phyloP scores from a whole-genome alignment of 2,329 filamentous ascomycete genomes.

The Colletotrichum sp. region DNA sequence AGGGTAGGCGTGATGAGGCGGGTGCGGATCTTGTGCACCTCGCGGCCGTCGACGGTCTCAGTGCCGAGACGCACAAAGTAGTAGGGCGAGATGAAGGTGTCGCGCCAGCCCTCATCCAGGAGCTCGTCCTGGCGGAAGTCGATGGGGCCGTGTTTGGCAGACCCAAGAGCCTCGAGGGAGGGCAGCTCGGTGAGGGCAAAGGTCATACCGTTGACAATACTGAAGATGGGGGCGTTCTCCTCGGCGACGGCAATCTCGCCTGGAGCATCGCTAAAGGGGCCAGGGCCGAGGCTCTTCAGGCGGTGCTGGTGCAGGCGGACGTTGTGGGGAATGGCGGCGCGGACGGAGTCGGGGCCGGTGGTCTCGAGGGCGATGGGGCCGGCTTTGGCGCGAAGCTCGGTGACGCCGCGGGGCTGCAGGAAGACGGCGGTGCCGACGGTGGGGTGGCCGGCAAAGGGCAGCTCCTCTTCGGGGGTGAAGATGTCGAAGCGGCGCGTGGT shows the following conservation, averaged over 20 bases:
- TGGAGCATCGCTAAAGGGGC: background rate
- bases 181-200: conserved; percentile 71
- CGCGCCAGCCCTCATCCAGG: conserved; percentile 60
- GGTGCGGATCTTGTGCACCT: conserved; percentile 48
- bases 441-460: conserved; percentile 69
- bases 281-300: background rate
- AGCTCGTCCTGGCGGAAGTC: conserved; percentile 38
- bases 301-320: background rate
- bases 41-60: background rate
- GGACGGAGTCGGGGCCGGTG: conserved; percentile 50
- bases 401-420: conserved; percentile 43
- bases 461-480: conserved; percentile 58
- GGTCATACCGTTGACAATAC: conserved; percentile 76
- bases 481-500: conserved; percentile 59
- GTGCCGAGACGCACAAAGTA: conserved; percentile 55
- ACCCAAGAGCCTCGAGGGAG: conserved; percentile 61
- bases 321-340: conserved; percentile 70
- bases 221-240: conserved; percentile 54
- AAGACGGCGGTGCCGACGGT: conserved; percentile 62
- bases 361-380: conserved; percentile 56
- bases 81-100: conserved; percentile 59
- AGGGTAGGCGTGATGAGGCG: conserved; percentile 61
- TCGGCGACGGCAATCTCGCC: conserved; percentile 26
- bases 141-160: conserved; percentile 36
- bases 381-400: conserved; percentile 58